Percentiles rank a stretch among this genome's conserved stretches.
These are phyloP conservation scores for Leccinum barrowsii DNA, from an alignment of 768 basidiomycete genomes.

Conservation along the genomic window DNA sequence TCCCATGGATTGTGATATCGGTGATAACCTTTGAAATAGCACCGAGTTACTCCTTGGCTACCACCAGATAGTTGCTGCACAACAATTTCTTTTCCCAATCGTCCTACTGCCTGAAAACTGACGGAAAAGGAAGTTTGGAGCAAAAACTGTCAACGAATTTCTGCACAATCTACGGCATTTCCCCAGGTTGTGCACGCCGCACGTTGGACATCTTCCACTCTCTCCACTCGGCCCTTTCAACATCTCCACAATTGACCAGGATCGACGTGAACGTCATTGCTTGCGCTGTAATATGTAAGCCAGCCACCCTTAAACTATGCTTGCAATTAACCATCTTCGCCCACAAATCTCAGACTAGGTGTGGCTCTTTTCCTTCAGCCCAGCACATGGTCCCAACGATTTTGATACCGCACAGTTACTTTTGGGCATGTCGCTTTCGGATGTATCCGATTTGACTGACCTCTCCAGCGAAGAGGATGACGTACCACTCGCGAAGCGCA, in stretches of 20 bases:
- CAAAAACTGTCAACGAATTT: conserved; percentile 13
- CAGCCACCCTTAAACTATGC: neutral
- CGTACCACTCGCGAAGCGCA: conserved; percentile 21
- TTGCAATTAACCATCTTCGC: neutral
- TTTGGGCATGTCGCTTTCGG: conserved; percentile 34
- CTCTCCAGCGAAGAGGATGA: conserved; percentile 40
- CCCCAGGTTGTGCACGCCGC: neutral
- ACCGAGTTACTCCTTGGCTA: neutral
- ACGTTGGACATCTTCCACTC: neutral
- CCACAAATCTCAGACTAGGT: neutral
- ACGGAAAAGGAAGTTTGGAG: conserved; percentile 20
- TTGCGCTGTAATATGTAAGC: neutral
- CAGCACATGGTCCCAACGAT: neutral
- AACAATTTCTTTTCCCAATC: neutral
- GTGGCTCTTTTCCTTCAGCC: neutral
- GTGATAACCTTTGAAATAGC: neutral
- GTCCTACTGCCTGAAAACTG: neutral
- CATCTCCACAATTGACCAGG: neutral
- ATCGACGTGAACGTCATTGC: neutral
- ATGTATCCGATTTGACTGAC: conserved; percentile 47
- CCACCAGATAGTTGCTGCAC: neutral
- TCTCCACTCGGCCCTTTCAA: neutral
- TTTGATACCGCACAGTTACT: neutral
- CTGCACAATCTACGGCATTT: conserved; percentile 9
- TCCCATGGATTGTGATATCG: neutral